phyloP scores from a whole-genome alignment of 192 early-diverging fungal genomes.

The Phycomyces blakesleeanus region DNA sequence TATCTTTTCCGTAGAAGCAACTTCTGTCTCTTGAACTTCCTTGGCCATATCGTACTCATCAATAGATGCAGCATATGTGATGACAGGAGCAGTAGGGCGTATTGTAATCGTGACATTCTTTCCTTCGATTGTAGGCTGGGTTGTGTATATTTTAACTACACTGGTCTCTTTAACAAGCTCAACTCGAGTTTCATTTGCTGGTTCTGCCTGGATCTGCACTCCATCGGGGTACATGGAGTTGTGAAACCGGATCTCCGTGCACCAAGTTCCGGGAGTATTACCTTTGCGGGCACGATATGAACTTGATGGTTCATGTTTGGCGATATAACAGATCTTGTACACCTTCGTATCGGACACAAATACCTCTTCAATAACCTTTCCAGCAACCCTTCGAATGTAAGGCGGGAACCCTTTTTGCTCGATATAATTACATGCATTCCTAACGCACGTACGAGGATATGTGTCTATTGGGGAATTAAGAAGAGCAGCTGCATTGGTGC shows the following conservation, averaged over 20 bases:
- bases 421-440: conserved; percentile 41
- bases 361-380: conserved; percentile 39
- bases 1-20: background rate
- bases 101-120: conserved; percentile 19
- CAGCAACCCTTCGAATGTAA: conserved; percentile 45
- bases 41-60: too few relatives aligned
- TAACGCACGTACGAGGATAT: conserved; percentile 32
- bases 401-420: conserved; percentile 49
- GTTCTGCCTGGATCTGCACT: conserved; percentile 40
- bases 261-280: conserved; percentile 24
- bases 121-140: conserved; percentile 13
- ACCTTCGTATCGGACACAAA: conserved; percentile 34
- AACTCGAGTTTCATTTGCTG: conserved; percentile 38
- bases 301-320: conserved; percentile 34
- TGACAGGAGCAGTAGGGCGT: too few relatives aligned
- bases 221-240: conserved; percentile 42
- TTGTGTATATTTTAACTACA: conserved; percentile 14
- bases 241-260: conserved; percentile 45
- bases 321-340: conserved; percentile 43
- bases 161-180: conserved; percentile 15
- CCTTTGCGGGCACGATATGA: conserved; percentile 26
- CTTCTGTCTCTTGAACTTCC: background rate
- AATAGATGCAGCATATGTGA: too few relatives aligned
- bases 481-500: background rate
- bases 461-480: conserved; percentile 36